phyloP scores from a whole-genome alignment of 345 rosid species.

The Jatropha curcas region DNA sequence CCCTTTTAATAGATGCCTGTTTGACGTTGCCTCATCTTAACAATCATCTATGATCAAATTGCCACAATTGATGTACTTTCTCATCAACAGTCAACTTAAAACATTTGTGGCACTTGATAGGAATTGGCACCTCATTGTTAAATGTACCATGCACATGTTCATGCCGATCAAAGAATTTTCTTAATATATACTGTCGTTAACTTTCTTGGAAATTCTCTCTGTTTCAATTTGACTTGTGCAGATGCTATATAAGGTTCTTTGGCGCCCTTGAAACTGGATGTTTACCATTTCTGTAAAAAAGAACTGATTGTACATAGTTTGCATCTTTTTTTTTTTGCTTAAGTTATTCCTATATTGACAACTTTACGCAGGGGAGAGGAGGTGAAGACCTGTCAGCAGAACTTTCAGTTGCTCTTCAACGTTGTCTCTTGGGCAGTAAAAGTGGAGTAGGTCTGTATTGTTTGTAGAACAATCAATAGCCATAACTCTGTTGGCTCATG shows the following conservation, averaged over 20 bases:
- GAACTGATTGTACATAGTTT: background rate
- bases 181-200: background rate
- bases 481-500: background rate
- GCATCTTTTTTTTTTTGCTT: background rate
- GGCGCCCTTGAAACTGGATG: background rate
- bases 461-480: background rate
- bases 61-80: background rate
- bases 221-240: background rate
- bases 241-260: background rate
- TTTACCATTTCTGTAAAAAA: background rate
- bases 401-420: slow-evolving; percentile 69
- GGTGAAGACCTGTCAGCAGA: slow-evolving; percentile 87
- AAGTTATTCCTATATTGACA: slow-evolving; percentile 1
- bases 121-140: background rate
- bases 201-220: background rate
- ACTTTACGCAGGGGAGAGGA: slow-evolving; percentile 75
- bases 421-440: slow-evolving; percentile 84
- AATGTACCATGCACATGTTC: background rate
- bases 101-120: background rate
- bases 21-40: background rate
- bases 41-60: background rate
- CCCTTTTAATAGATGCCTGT: background rate
- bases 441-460: slow-evolving; percentile 72
- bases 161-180: background rate
- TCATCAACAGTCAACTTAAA: background rate